Percentiles rank a stretch among this genome's conserved stretches.
These are phyloP conservation scores for Fusarium haematococcum DNA, from an alignment of 2,329 filamentous ascomycete species.

Conservation along the genomic window DNA sequence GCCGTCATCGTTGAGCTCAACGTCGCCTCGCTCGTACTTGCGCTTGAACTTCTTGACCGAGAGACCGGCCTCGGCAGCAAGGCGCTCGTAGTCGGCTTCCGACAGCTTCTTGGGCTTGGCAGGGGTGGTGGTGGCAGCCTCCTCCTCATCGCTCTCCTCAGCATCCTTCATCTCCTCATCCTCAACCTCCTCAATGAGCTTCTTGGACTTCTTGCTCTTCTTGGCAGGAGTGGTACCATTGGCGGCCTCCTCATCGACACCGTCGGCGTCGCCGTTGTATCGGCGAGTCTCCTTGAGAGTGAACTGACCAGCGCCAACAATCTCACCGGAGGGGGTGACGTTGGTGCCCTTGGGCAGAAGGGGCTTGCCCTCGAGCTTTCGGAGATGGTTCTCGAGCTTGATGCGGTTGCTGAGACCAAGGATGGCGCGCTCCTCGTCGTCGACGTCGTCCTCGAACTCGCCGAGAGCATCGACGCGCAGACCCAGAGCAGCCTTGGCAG, in stretches of 20 bases:
- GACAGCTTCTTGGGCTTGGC: constrained; percentile 59
- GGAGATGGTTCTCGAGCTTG: constrained; percentile 80
- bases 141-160: constrained; percentile 50
- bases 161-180: constrained; percentile 60
- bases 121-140: constrained; percentile 48
- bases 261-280: constrained; percentile 96
- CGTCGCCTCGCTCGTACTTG: constrained; percentile 81
- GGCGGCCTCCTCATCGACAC: constrained; percentile 69
- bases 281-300: constrained; percentile 92
- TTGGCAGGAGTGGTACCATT: constrained; percentile 51
- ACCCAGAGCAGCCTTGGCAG: constrained; percentile 92
- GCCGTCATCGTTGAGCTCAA: constrained; percentile 73
- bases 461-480: constrained; percentile 86
- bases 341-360: constrained; percentile 80
- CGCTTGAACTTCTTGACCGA: constrained; percentile 82
- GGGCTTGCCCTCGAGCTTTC: constrained; percentile 90
- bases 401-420: constrained; percentile 79
- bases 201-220: constrained; percentile 54
- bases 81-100: constrained; percentile 67
- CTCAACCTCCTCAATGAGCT: constrained; percentile 56
- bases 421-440: constrained; percentile 89
- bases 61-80: constrained; percentile 75
- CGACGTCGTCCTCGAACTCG: constrained; percentile 71
- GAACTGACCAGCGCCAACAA: constrained; percentile 78
- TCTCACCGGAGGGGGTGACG: constrained; percentile 79